phyloP scores from a whole-genome alignment of 805 yeast species.

The Spathaspora arborariae region DNA sequence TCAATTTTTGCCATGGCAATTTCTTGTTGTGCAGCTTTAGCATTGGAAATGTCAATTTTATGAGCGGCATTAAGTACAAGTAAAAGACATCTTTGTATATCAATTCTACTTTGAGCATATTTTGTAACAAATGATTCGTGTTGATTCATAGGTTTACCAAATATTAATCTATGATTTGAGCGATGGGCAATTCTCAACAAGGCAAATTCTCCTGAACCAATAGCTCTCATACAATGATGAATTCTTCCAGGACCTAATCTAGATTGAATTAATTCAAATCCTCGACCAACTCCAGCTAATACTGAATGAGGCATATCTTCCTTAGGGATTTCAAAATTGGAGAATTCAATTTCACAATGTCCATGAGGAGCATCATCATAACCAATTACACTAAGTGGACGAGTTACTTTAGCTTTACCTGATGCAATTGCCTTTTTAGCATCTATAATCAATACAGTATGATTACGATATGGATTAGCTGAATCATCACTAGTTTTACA shows the following conservation, averaged over 20 bases:
- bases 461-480: constrained; percentile 43
- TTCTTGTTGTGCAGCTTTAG: constrained; percentile 52
- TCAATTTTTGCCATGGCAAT: constrained; percentile 63
- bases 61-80: constrained; percentile 60
- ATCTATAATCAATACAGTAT: constrained; percentile 54
- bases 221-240: constrained; percentile 64
- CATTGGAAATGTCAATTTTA: constrained; percentile 49
- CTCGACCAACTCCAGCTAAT: constrained; percentile 47
- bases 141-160: constrained; percentile 46
- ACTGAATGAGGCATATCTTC: constrained; percentile 40
- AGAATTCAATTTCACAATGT: constrained; percentile 57
- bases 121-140: constrained; percentile 48
- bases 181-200: constrained; percentile 45
- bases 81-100: constrained; percentile 50
- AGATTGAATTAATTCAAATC: constrained; percentile 61
- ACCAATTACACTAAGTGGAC: constrained; percentile 55
- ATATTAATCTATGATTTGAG: constrained; percentile 50
- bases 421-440: constrained; percentile 45
- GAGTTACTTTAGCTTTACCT: constrained; percentile 44
- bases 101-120: constrained; percentile 51
- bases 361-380: constrained; percentile 72
- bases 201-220: constrained; percentile 60
- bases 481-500: constrained; percentile 39
- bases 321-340: constrained; percentile 43
- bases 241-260: constrained; percentile 68